These are phyloP conservation scores for Suhomyces taliae DNA, from an alignment of 1,139 yeast species.

Conservation along the genomic window DNA sequence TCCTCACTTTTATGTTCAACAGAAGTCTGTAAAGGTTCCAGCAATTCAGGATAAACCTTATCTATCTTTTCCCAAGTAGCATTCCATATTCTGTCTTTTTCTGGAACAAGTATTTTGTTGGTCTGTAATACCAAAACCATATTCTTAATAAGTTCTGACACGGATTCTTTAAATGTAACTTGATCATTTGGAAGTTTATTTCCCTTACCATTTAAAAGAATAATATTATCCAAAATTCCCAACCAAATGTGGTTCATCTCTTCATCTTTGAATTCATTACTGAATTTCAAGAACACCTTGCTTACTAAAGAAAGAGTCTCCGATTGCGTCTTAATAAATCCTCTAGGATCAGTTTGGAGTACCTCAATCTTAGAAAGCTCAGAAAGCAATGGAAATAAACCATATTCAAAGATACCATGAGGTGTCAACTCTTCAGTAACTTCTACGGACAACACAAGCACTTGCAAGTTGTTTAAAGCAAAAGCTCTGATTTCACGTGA, in stretches of 20 bases:
- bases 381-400: slow-evolving; percentile 71
- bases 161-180: slow-evolving; percentile 50
- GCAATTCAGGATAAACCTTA: slow-evolving; percentile 45
- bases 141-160: slow-evolving; percentile 64
- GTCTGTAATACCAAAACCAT: slow-evolving; percentile 42
- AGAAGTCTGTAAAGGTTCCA: slow-evolving; percentile 23
- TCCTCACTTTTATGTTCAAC: background rate
- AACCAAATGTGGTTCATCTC: slow-evolving; percentile 36
- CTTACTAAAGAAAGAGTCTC: slow-evolving; percentile 69
- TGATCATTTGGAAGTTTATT: slow-evolving; percentile 22
- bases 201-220: slow-evolving; percentile 35
- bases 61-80: slow-evolving; percentile 47
- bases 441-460: slow-evolving; percentile 40
- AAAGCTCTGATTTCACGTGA: slow-evolving; percentile 71
- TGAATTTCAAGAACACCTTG: slow-evolving; percentile 65
- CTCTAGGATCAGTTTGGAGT: slow-evolving; percentile 59
- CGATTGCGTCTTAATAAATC: slow-evolving; percentile 63
- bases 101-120: slow-evolving; percentile 24
- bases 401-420: slow-evolving; percentile 64
- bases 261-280: slow-evolving; percentile 22
- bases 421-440: slow-evolving; percentile 39
- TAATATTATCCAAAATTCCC: slow-evolving; percentile 34
- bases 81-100: slow-evolving; percentile 29
- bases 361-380: slow-evolving; percentile 69
- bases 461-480: slow-evolving; percentile 60